A percentile compares a stretch with the other conserved stretches of the same genome.
Evolutionary conservation across 176 grass and related monocot genomes (phyloP).

Genomic region (Musa itinerans): DNA sequence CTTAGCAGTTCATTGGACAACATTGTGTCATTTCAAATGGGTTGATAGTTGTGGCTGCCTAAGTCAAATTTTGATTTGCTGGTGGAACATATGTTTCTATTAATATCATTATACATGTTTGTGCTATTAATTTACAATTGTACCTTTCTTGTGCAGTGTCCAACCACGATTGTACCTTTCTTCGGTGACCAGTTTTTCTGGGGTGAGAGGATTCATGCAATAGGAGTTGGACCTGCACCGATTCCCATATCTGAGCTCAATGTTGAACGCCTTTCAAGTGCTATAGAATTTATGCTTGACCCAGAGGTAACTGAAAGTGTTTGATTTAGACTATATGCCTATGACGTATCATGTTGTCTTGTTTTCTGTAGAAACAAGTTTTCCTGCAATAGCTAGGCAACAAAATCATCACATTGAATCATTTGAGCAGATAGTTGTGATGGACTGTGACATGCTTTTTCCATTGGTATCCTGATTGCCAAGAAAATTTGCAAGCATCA

Average conservation of each 20-base stretch:
- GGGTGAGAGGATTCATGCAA: conserved; percentile 55
- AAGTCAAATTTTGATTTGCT: neutral
- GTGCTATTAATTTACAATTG: neutral
- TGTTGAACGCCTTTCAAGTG: conserved; percentile 40
- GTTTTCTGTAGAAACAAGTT: neutral
- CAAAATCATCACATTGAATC: neutral
- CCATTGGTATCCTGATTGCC: neutral
- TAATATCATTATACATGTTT: neutral
- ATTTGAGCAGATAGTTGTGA: no score
- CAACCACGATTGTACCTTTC: conserved; percentile 65
- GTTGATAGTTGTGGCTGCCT: neutral
- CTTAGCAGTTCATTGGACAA: neutral
- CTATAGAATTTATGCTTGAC: conserved; percentile 71
- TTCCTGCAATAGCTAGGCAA: neutral
- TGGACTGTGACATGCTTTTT: no score
- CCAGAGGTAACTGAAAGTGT: conserved; percentile 35
- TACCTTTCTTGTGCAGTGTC: conserved; percentile 36
- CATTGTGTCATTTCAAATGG: neutral
- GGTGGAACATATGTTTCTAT: neutral
- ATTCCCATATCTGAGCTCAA: conserved; percentile 58
- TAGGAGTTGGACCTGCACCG: conserved; percentile 52
- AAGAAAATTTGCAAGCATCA: neutral
- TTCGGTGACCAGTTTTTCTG: conserved; percentile 80
- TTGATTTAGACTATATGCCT: neutral
- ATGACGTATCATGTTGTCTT: neutral